A percentile compares a stretch with the other conserved stretches of the same genome.
Conservation (phyloP, 2,329 filamentous ascomycete species). For the Colletotrichum plurivorum region DNA sequence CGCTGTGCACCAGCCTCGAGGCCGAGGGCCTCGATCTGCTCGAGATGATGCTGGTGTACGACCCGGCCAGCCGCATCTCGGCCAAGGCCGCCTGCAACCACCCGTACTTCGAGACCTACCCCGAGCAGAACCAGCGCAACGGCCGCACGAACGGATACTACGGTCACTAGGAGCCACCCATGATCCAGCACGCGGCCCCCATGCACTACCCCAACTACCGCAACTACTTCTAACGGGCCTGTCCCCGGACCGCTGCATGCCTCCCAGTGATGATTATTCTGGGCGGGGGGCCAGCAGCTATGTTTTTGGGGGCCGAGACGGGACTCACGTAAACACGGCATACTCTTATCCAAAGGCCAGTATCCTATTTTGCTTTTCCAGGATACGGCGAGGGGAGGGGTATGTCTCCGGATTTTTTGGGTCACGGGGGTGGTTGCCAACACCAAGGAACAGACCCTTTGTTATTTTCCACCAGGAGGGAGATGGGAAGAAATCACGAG, state of each 20-base stretch:
- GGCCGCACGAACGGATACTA: constrained; percentile 42
- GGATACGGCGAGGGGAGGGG: constrained; percentile 32
- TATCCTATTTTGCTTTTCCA: constrained; percentile 31
- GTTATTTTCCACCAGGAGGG: constrained; percentile 6
- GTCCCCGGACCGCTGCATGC: constrained; percentile 5
- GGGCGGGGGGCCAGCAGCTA: neutral
- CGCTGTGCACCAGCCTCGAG: constrained; percentile 81
- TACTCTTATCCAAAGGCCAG: constrained; percentile 20
- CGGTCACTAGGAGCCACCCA: constrained; percentile 36
- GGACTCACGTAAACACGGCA: constrained; percentile 25
- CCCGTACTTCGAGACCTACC: constrained; percentile 78
- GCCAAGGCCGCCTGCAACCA: constrained; percentile 90
- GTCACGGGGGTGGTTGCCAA: constrained; percentile 11
- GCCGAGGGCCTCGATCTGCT: constrained; percentile 78
- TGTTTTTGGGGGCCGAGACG: constrained; percentile 6
- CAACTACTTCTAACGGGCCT: constrained; percentile 19
- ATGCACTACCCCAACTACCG: constrained; percentile 21
- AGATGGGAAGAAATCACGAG: neutral
- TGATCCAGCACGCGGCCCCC: constrained; percentile 25
- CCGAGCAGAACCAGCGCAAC: constrained; percentile 45
- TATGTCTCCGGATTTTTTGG: constrained; percentile 17
- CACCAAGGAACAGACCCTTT: constrained; percentile 19
- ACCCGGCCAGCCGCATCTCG: constrained; percentile 88
- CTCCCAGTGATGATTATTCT: neutral
- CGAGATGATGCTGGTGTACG: constrained; percentile 83